Conservation (phyloP, 2,329 filamentous ascomycete species). For the Colletotrichum echinochloae region DNA sequence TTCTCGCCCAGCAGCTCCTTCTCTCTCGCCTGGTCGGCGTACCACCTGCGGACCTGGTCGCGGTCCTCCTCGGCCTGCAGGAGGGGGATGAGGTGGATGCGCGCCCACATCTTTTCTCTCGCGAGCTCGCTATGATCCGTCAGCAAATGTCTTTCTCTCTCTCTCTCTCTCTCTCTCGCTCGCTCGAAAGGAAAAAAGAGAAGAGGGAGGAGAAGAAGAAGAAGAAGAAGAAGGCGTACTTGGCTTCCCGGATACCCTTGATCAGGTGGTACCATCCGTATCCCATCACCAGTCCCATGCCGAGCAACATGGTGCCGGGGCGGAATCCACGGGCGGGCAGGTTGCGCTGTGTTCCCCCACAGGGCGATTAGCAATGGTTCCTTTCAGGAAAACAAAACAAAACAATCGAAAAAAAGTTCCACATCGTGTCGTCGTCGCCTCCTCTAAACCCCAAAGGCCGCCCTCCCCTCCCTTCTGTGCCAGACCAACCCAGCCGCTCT, state of each 20-base stretch:
- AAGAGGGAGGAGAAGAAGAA: neutral
- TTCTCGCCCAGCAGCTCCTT: conserved; percentile 89
- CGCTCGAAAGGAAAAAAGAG: too few species aligned
- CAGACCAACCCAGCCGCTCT: neutral
- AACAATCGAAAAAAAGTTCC: neutral
- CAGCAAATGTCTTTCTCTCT: neutral
- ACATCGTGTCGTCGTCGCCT: neutral
- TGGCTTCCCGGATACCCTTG: conserved; percentile 87
- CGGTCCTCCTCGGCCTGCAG: conserved; percentile 97
- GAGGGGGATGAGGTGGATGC: conserved; percentile 92
- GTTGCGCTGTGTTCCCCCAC: conserved; percentile 75
- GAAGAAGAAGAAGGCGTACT: conserved; percentile 68
- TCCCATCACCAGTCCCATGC: conserved; percentile 81
- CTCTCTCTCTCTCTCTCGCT: neutral
- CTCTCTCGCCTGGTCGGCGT: conserved; percentile 89
- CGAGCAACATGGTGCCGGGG: conserved; percentile 81
- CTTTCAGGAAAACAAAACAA: neutral
- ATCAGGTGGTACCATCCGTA: conserved; percentile 93
- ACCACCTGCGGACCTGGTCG: conserved; percentile 88
- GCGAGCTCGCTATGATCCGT: conserved; percentile 78
- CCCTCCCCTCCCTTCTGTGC: too few species aligned
- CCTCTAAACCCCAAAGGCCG: neutral
- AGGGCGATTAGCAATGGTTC: conserved; percentile 40
- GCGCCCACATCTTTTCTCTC: conserved; percentile 98
- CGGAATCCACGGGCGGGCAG: conserved; percentile 91